phyloP scores from a whole-genome alignment of 441 rosid genomes.

The Erodium texanum region DNA sequence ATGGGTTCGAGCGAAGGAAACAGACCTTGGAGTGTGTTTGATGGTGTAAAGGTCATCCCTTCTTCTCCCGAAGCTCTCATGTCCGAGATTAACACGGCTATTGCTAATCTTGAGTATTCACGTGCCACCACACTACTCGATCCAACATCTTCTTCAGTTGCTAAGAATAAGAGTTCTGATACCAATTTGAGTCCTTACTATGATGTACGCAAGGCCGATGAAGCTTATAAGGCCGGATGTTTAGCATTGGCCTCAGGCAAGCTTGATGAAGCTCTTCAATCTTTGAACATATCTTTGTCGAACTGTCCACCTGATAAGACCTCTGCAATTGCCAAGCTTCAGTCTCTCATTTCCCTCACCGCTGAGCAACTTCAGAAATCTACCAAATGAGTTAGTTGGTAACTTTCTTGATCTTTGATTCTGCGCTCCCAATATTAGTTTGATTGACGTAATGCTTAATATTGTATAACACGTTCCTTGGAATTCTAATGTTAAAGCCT shows the following conservation, averaged over 20 bases:
- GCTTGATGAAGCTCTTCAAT: conserved; percentile 55
- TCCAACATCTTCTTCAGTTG: conserved; percentile 24
- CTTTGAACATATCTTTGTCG: conserved; percentile 40
- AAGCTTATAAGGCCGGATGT: conserved; percentile 54
- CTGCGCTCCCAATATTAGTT: background rate
- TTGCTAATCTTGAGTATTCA: conserved; percentile 40
- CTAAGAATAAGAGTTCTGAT: conserved; percentile 17
- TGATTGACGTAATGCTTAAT: background rate
- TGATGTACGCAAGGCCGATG: conserved; percentile 42
- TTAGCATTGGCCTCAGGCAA: conserved; percentile 60
- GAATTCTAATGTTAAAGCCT: background rate
- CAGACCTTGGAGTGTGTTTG: conserved; percentile 38
- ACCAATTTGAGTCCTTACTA: conserved; percentile 21
- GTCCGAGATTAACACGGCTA: conserved; percentile 50
- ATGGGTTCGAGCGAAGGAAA: conserved; percentile 37
- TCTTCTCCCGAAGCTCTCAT: conserved; percentile 41
- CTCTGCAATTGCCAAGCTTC: conserved; percentile 58
- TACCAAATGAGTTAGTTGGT: conserved; percentile 17
- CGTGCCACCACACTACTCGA: conserved; percentile 35
- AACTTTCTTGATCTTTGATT: background rate
- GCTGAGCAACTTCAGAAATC: conserved; percentile 42
- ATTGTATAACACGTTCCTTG: background rate
- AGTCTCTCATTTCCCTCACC: conserved; percentile 49
- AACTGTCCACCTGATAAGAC: conserved; percentile 66
- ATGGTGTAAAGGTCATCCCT: conserved; percentile 33